These are phyloP conservation scores for Pichia manshurica DNA, from an alignment of 805 yeast species.

Conservation along the genomic window DNA sequence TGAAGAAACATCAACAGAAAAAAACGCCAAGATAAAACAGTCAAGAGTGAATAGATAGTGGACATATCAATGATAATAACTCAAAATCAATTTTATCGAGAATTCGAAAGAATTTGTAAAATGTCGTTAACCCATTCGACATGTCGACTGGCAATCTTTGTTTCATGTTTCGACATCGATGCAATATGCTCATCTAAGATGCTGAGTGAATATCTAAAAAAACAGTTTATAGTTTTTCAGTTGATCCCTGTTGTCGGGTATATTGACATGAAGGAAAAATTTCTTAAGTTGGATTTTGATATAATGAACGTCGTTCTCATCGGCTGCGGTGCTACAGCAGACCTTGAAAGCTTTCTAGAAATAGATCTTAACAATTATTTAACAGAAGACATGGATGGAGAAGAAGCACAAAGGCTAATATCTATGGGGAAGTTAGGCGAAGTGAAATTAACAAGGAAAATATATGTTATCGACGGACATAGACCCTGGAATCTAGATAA, in stretches of 20 bases:
- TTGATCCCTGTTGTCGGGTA: slow-evolving; percentile 92
- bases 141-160: slow-evolving; percentile 80
- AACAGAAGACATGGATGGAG: slow-evolving; percentile 22
- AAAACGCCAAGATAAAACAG: too few relatives aligned
- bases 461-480: slow-evolving; percentile 85
- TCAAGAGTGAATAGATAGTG: too few relatives aligned
- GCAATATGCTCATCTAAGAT: slow-evolving; percentile 86
- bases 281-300: slow-evolving; percentile 59
- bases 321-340: slow-evolving; percentile 94
- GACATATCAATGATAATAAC: slow-evolving; percentile 69
- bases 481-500: slow-evolving; percentile 97
- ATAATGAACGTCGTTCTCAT: slow-evolving; percentile 70
- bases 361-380: slow-evolving; percentile 51
- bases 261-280: slow-evolving; percentile 64
- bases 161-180: slow-evolving; percentile 86
- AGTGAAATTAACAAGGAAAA: slow-evolving; percentile 43
- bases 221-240: slow-evolving; percentile 81
- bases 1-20: too few relatives aligned
- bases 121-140: slow-evolving; percentile 89
- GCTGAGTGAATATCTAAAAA: slow-evolving; percentile 62
- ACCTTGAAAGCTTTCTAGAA: slow-evolving; percentile 68
- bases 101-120: slow-evolving; percentile 60
- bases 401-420: slow-evolving; percentile 4
- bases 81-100: slow-evolving; percentile 60
- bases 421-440: slow-evolving; percentile 3